Percentiles rank a stretch among this genome's conserved stretches.
phyloP scores from a whole-genome alignment of 768 basidiomycete species.

The Boletellus sp. region DNA sequence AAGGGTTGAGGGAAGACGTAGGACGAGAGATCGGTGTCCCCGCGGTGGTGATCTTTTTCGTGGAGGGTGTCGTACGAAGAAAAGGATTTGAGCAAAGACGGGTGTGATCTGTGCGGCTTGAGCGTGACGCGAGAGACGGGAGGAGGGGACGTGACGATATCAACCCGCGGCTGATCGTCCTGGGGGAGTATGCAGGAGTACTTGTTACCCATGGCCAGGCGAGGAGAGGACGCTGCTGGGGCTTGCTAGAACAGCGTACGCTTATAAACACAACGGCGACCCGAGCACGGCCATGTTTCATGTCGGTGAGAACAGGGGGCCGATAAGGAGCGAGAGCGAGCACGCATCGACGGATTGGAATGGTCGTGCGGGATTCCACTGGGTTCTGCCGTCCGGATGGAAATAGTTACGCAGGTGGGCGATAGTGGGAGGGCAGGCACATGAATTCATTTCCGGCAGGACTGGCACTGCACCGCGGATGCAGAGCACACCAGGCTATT shows the following conservation, averaged over 20 bases:
- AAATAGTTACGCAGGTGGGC: no score
- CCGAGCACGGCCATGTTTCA: not conserved
- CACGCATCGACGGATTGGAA: no score
- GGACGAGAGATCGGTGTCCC: slow-evolving; percentile 3
- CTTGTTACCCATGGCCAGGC: slow-evolving; percentile 30
- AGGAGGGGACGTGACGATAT: slow-evolving; percentile 6
- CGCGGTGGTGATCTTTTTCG: slow-evolving; percentile 23
- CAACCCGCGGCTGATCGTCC: slow-evolving; percentile 3
- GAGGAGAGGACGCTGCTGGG: not conserved
- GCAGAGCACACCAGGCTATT: no score
- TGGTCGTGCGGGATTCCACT: no score
- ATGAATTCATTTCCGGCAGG: no score
- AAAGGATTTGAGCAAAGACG: slow-evolving; percentile 34
- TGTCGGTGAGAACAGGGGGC: not conserved
- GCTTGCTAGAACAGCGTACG: not conserved
- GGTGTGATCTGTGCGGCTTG: slow-evolving; percentile 36
- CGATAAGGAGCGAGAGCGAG: no score
- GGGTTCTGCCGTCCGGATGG: no score
- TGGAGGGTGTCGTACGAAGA: slow-evolving; percentile 41
- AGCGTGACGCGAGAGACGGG: slow-evolving; percentile 36
- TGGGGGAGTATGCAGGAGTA: slow-evolving; percentile 19
- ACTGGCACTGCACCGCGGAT: no score
- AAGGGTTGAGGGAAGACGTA: slow-evolving; percentile 1
- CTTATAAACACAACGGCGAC: slow-evolving; percentile 12
- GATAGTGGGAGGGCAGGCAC: no score